Evolutionary conservation across 495 filamentous ascomycete genomes (phyloP).

Genomic region (Viridothelium virens): DNA sequence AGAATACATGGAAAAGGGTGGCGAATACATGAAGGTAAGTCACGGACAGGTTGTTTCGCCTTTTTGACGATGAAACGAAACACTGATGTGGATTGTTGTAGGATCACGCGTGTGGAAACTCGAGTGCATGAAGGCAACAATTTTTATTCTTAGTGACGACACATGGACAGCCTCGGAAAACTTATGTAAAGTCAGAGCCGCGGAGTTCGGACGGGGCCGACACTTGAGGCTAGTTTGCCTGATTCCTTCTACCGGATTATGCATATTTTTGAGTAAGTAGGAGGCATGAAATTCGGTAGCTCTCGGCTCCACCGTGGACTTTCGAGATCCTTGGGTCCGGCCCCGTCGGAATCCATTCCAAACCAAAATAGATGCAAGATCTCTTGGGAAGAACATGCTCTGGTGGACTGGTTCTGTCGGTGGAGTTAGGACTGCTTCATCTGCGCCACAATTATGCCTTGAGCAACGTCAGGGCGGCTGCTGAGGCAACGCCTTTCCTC

Average conservation of each 20-base stretch:
- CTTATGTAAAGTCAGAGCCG: too few species aligned
- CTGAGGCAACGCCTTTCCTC: not conserved
- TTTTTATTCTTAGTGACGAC: not conserved
- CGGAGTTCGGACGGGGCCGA: too few species aligned
- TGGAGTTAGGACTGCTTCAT: not conserved
- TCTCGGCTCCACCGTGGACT: not conserved
- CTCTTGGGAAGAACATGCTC: not conserved
- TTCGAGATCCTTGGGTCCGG: not conserved
- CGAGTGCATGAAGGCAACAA: not conserved
- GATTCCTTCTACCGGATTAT: too few species aligned
- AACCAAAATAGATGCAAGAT: constrained; percentile 1
- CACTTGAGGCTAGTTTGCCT: too few species aligned
- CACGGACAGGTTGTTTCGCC: not conserved
- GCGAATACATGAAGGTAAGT: constrained; percentile 33
- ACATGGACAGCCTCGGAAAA: not conserved
- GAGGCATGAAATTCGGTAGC: not conserved
- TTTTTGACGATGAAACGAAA: constrained; percentile 5
- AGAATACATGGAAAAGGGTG: constrained; percentile 36
- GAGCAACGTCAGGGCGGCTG: not conserved
- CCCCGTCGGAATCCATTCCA: not conserved
- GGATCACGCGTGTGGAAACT: constrained; percentile 9
- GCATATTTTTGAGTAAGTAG: not conserved
- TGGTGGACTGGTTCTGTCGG: not conserved
- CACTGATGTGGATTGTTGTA: not conserved
- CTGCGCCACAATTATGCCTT: constrained; percentile 7